Evolutionary conservation across 257 asterid species (phyloP).

Genomic region (Nicotiana sylvestris): DNA sequence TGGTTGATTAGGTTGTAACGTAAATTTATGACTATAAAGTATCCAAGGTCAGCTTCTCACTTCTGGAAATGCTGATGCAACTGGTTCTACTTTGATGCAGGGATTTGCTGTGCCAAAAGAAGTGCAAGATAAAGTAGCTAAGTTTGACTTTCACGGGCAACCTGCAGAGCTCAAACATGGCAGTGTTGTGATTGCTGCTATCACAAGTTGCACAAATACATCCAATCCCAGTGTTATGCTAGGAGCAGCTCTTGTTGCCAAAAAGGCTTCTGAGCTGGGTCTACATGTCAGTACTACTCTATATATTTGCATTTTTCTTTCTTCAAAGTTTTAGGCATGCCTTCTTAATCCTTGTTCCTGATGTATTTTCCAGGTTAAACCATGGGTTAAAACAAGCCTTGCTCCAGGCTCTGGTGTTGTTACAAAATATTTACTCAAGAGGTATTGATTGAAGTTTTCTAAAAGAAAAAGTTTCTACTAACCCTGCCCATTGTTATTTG

Average conservation of each 20-base stretch:
- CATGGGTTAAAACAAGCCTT: conserved; percentile 98
- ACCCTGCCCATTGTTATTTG: background rate
- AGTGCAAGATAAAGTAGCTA: conserved; percentile 68
- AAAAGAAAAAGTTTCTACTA: background rate
- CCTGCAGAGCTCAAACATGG: conserved; percentile 96
- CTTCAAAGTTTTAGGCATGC: conserved; percentile 8
- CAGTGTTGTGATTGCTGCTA: conserved; percentile 93
- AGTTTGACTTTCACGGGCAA: conserved; percentile 77
- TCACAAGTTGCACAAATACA: conserved; percentile 96
- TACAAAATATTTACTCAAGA: conserved; percentile 68
- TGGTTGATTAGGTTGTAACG: conserved; percentile 4
- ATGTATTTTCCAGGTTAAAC: conserved; percentile 61
- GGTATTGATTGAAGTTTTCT: conserved; percentile 39
- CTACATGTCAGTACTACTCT: conserved; percentile 50
- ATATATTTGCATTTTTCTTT: background rate
- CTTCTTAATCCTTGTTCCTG: conserved; percentile 19
- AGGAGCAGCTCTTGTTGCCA: conserved; percentile 94
- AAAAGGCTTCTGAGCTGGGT: conserved; percentile 84
- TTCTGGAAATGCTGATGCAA: background rate
- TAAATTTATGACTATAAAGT: background rate
- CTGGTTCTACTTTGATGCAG: conserved; percentile 28
- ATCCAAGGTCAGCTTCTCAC: background rate
- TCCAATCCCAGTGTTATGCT: conserved; percentile 98
- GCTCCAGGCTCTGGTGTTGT: conserved; percentile 98
- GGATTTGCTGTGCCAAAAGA: conserved; percentile 94